These are phyloP conservation scores for Pluteus cervinus DNA, from an alignment of 768 basidiomycete genomes.

Conservation along the genomic window DNA sequence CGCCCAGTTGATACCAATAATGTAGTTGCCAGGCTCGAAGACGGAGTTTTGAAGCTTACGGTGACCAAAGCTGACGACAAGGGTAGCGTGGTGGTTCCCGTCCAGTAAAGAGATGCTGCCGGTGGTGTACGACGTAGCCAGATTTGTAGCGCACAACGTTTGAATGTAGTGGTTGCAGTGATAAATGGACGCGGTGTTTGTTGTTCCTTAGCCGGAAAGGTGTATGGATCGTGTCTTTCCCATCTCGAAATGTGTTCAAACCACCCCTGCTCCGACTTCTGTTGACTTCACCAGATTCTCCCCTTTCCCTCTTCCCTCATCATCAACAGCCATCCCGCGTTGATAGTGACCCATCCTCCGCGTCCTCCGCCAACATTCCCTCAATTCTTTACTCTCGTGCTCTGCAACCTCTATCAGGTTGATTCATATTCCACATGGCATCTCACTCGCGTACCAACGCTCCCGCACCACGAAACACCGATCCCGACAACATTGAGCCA, in stretches of 20 bases:
- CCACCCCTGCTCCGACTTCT: slow-evolving; percentile 3
- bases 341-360: too few relatives aligned
- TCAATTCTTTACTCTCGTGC: too few relatives aligned
- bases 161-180: too few relatives aligned
- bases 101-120: slow-evolving; percentile 27
- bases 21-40: slow-evolving; percentile 57
- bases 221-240: too few relatives aligned
- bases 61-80: slow-evolving; percentile 58
- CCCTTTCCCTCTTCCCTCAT: not conserved
- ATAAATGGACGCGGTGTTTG: too few relatives aligned
- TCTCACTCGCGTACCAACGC: slow-evolving; percentile 2
- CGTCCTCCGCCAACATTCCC: too few relatives aligned
- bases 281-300: not conserved
- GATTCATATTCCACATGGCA: slow-evolving; percentile 4
- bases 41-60: slow-evolving; percentile 63
- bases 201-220: too few relatives aligned
- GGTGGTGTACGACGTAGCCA: too few relatives aligned
- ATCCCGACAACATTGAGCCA: slow-evolving; percentile 26
- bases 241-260: too few relatives aligned
- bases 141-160: too few relatives aligned
- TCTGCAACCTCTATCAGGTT: too few relatives aligned
- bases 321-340: not conserved
- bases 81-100: slow-evolving; percentile 41
- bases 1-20: slow-evolving; percentile 50
- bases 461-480: slow-evolving; percentile 10